Percentiles rank a stretch among this genome's conserved stretches.
Evolutionary conservation across 2,329 filamentous ascomycete species (phyloP).

Genomic region (Parastagonospora avenae): DNA sequence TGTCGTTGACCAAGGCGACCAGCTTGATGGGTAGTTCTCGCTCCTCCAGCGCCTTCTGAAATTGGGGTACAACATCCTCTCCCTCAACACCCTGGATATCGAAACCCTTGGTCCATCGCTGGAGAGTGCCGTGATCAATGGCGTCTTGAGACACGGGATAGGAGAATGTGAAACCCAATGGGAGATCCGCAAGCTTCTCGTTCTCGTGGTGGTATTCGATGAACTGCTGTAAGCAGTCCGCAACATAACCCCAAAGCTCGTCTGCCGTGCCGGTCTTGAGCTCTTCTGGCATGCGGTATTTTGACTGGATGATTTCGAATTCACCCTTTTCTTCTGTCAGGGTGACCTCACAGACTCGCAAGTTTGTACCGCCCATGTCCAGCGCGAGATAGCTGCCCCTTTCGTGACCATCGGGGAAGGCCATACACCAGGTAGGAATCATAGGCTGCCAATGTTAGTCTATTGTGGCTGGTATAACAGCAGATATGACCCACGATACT

Average conservation of each 20-base stretch:
- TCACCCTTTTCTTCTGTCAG: slow-evolving; percentile 86
- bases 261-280: slow-evolving; percentile 85
- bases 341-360: slow-evolving; percentile 93
- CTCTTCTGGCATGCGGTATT: slow-evolving; percentile 94
- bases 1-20: slow-evolving; percentile 94
- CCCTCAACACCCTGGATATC: slow-evolving; percentile 93
- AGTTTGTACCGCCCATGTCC: slow-evolving; percentile 95
- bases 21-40: slow-evolving; percentile 88
- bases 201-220: slow-evolving; percentile 81
- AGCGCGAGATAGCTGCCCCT: slow-evolving; percentile 86
- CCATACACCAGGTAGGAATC: slow-evolving; percentile 98
- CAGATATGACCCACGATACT: slow-evolving; percentile 76
- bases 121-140: slow-evolving; percentile 89
- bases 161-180: slow-evolving; percentile 94
- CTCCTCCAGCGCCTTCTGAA: slow-evolving; percentile 77
- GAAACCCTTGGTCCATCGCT: slow-evolving; percentile 97
- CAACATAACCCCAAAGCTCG: slow-evolving; percentile 93
- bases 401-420: slow-evolving; percentile 84
- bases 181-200: slow-evolving; percentile 67
- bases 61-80: slow-evolving; percentile 85
- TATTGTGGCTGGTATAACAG: slow-evolving; percentile 82
- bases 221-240: slow-evolving; percentile 91
- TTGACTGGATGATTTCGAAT: slow-evolving; percentile 95
- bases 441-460: slow-evolving; percentile 70
- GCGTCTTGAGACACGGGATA: slow-evolving; percentile 93